These are phyloP conservation scores for Bertia moriformis DNA, from an alignment of 2,329 filamentous ascomycete genomes.

Conservation along the genomic window DNA sequence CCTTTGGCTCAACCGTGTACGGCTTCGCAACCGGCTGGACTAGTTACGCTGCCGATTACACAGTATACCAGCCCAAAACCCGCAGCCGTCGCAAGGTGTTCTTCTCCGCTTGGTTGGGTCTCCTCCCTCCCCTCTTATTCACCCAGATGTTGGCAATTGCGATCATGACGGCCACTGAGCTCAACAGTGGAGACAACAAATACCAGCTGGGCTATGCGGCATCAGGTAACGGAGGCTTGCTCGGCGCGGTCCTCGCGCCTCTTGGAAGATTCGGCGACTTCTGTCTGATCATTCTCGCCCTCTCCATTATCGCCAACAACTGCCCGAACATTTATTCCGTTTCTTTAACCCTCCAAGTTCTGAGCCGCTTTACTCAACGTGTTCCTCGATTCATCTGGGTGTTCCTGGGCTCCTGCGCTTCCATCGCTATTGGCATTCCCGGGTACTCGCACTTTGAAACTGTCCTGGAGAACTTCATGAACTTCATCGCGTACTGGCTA, in stretches of 20 bases:
- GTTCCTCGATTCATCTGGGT: conserved; percentile 59
- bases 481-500: conserved; percentile 58
- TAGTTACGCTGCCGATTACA: conserved; percentile 64
- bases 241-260: conserved; percentile 47
- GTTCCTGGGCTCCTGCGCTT: conserved; percentile 41
- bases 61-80: conserved; percentile 57
- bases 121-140: conserved; percentile 60
- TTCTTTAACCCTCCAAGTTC: conserved; percentile 50
- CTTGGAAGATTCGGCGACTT: conserved; percentile 59
- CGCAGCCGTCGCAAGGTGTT: conserved; percentile 51
- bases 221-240: conserved; percentile 50
- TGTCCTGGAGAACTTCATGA: conserved; percentile 58
- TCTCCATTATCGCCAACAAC: conserved; percentile 58
- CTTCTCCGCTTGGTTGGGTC: conserved; percentile 50
- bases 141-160: conserved; percentile 61
- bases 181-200: conserved; percentile 32
- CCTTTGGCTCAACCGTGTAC: conserved; percentile 52
- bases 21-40: conserved; percentile 63
- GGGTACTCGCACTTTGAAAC: conserved; percentile 51
- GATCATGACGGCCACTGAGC: conserved; percentile 46
- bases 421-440: conserved; percentile 56
- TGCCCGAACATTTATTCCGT: conserved; percentile 62
- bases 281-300: conserved; percentile 51
- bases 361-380: conserved; percentile 39
- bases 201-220: conserved; percentile 38